phyloP scores from a whole-genome alignment of 495 filamentous ascomycete genomes.

The Elaphomyces granulatus region DNA sequence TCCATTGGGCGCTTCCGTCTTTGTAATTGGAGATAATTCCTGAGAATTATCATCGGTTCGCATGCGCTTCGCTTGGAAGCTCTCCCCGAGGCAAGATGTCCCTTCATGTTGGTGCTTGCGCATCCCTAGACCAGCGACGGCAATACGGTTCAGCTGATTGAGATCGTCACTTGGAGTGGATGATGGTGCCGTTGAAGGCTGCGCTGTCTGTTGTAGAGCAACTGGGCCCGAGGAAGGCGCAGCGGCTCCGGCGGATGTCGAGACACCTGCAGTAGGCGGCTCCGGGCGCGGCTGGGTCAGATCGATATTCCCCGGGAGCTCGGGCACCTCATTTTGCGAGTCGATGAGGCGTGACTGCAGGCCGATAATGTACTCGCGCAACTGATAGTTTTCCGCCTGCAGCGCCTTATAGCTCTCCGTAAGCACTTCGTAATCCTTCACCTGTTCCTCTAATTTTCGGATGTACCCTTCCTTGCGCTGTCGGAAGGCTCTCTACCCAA shows the following conservation, averaged over 20 bases:
- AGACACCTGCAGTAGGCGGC: not conserved
- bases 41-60: constrained; percentile 6
- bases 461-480: constrained; percentile 98
- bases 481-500: constrained; percentile 73
- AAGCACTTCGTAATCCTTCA: constrained; percentile 55
- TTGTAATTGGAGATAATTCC: not conserved
- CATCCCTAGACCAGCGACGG: constrained; percentile 33
- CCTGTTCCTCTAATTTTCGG: constrained; percentile 87
- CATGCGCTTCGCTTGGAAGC: constrained; percentile 22
- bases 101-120: constrained; percentile 30
- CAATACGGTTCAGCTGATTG: constrained; percentile 33
- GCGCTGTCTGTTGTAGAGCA: constrained; percentile 13
- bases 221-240: constrained; percentile 3
- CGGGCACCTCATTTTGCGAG: constrained; percentile 65
- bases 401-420: constrained; percentile 58
- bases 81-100: constrained; percentile 19
- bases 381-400: constrained; percentile 73
- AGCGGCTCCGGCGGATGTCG: constrained; percentile 6
- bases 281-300: constrained; percentile 27
- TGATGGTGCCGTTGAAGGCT: constrained; percentile 13
- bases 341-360: constrained; percentile 84
- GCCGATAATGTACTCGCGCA: constrained; percentile 82
- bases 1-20: not conserved
- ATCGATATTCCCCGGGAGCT: constrained; percentile 55
- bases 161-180: constrained; percentile 25